Evolutionary conservation across 2,329 filamentous ascomycete species (phyloP).

Genomic region (Monosporascus cannonballus): DNA sequence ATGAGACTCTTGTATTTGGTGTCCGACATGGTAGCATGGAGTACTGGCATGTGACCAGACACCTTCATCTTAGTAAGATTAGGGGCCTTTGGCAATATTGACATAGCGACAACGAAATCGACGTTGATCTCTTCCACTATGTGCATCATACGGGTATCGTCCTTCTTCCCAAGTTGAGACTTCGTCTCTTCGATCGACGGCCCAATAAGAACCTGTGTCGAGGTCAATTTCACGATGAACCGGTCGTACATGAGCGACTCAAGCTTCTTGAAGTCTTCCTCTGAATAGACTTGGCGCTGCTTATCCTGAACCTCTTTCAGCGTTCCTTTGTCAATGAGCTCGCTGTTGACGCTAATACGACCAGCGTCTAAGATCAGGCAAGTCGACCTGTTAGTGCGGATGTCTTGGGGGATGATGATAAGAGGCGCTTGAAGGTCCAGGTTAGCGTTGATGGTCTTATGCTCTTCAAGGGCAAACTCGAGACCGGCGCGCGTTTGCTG

Average conservation of each 20-base stretch:
- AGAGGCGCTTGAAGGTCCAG: constrained; percentile 92
- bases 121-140: constrained; percentile 97
- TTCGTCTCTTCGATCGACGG: constrained; percentile 89
- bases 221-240: constrained; percentile 86
- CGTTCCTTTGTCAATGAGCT: constrained; percentile 87
- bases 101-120: constrained; percentile 92
- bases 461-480: constrained; percentile 93
- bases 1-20: constrained; percentile 96
- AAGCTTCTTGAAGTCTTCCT: constrained; percentile 80
- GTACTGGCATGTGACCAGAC: constrained; percentile 82
- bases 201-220: constrained; percentile 91
- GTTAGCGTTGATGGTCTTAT: constrained; percentile 96
- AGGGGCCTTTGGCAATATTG: constrained; percentile 91
- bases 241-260: constrained; percentile 97
- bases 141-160: constrained; percentile 68
- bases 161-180: constrained; percentile 64
- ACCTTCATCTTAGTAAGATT: constrained; percentile 89
- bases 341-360: constrained; percentile 89
- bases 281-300: constrained; percentile 78
- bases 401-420: constrained; percentile 92
- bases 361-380: constrained; percentile 95
- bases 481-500: constrained; percentile 94
- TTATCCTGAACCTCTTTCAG: constrained; percentile 87
- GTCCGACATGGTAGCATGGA: constrained; percentile 89
- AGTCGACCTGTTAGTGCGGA: constrained; percentile 71